These are phyloP conservation scores for Polytrichum formosum DNA, from an alignment of 225 moss, liverwort and hornwort species.

Conservation along the genomic window DNA sequence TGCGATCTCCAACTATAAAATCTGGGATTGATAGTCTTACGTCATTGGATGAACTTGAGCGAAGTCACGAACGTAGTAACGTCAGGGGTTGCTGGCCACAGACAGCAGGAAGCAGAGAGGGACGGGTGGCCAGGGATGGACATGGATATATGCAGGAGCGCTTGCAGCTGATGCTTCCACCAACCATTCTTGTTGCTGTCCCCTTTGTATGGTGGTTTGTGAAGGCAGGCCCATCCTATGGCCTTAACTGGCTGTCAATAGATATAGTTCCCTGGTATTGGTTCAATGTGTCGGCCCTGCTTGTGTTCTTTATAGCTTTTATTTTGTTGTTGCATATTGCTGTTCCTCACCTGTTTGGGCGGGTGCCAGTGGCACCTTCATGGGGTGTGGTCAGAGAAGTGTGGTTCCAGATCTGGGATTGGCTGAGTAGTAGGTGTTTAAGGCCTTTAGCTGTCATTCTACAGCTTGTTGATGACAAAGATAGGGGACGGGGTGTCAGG, in stretches of 20 bases:
- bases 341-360: constrained; percentile 67
- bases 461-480: constrained; percentile 61
- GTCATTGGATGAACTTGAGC: constrained; percentile 65
- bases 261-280: constrained; percentile 77
- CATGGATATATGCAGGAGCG: constrained; percentile 47
- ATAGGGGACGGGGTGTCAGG: constrained; percentile 44
- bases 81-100: constrained; percentile 28
- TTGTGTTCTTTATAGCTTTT: constrained; percentile 77
- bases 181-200: constrained; percentile 67
- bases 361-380: constrained; percentile 39
- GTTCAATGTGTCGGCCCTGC: constrained; percentile 74
- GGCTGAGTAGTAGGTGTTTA: constrained; percentile 56
- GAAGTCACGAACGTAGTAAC: constrained; percentile 58
- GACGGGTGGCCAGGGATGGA: constrained; percentile 27
- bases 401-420: constrained; percentile 67
- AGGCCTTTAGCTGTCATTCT: constrained; percentile 70
- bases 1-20: constrained; percentile 85
- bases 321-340: constrained; percentile 72
- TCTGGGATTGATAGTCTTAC: constrained; percentile 78
- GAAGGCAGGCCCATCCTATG: constrained; percentile 70
- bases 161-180: constrained; percentile 72
- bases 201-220: constrained; percentile 94
- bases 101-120: constrained; percentile 43
- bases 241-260: constrained; percentile 58
- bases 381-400: constrained; percentile 53